Evolutionary conservation across 2,329 filamentous ascomycete species (phyloP).

Genomic region (Acephala macrosclerotiorum): DNA sequence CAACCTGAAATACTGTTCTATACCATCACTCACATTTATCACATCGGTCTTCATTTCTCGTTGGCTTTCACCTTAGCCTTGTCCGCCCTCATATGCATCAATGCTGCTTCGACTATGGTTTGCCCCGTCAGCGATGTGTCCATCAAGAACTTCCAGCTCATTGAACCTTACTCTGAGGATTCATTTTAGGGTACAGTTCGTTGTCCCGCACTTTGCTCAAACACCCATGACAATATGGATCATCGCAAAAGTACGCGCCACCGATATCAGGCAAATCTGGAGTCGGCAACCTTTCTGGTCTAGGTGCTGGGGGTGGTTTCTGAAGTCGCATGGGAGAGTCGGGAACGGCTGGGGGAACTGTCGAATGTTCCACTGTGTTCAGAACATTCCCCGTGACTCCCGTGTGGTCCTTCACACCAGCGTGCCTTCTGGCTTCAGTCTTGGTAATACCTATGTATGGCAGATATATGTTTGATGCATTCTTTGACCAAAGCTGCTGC

Average conservation of each 20-base stretch:
- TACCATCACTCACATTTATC: neutral
- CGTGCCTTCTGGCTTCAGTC: neutral
- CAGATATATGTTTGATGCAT: neutral
- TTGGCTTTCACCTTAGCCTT: neutral
- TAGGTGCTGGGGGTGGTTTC: constrained; percentile 36
- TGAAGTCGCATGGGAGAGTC: constrained; percentile 19
- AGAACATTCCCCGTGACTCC: neutral
- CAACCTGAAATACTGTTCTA: neutral
- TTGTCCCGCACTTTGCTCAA: too few species aligned
- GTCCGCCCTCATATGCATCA: constrained; percentile 25
- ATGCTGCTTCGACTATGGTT: constrained; percentile 32
- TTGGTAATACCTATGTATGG: neutral
- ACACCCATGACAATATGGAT: constrained; percentile 1
- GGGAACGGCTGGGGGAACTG: constrained; percentile 23
- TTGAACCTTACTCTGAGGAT: constrained; percentile 24
- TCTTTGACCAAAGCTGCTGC: neutral
- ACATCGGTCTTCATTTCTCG: neutral
- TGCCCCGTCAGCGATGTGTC: neutral
- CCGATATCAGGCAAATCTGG: constrained; percentile 36
- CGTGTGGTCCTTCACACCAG: neutral
- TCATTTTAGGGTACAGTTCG: constrained; percentile 20
- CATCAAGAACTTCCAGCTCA: neutral
- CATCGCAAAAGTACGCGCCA: constrained; percentile 26
- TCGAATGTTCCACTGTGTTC: neutral
- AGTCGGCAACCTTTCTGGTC: constrained; percentile 34